A percentile compares a stretch with the other conserved stretches of the same genome.
phyloP scores from a whole-genome alignment of 2,329 filamentous ascomycete genomes.

The Aspergillus tanneri region DNA sequence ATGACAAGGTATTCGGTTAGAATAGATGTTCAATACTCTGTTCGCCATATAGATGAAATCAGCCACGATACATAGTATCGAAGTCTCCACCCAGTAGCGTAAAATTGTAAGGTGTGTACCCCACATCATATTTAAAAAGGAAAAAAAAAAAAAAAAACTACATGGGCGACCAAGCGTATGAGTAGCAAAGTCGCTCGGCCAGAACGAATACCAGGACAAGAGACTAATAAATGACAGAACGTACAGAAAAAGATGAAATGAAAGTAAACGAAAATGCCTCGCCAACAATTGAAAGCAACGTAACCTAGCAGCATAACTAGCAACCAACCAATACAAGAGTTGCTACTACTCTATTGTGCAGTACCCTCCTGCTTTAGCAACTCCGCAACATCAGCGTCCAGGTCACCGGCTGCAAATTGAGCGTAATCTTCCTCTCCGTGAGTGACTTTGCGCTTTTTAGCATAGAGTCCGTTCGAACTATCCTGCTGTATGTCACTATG shows the following conservation, averaged over 20 bases:
- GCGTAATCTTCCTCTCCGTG: slow-evolving; percentile 45
- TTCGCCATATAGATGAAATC: too few species aligned
- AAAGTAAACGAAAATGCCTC: background rate
- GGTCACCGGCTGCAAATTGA: slow-evolving; percentile 52
- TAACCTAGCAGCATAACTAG: too few species aligned
- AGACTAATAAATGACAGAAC: background rate
- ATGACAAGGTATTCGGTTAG: too few species aligned
- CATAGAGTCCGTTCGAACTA: slow-evolving; percentile 32
- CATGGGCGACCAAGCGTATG: background rate
- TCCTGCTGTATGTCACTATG: slow-evolving; percentile 26
- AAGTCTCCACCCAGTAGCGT: too few species aligned
- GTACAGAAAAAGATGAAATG: background rate
- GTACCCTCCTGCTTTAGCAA: slow-evolving; percentile 52
- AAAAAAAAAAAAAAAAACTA: too few species aligned
- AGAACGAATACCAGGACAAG: background rate
- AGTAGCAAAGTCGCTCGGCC: background rate
- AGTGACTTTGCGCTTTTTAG: slow-evolving; percentile 52
- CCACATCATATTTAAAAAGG: too few species aligned
- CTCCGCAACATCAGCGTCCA: slow-evolving; percentile 63
- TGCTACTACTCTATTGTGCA: slow-evolving; percentile 9
- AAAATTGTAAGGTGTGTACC: too few species aligned
- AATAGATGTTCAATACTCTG: too few species aligned
- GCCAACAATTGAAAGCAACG: background rate
- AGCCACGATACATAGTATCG: too few species aligned
- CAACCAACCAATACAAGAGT: too few species aligned